These are phyloP conservation scores for Nepenthes gracilis DNA, from an alignment of 148 eudicot species.

Conservation along the genomic window DNA sequence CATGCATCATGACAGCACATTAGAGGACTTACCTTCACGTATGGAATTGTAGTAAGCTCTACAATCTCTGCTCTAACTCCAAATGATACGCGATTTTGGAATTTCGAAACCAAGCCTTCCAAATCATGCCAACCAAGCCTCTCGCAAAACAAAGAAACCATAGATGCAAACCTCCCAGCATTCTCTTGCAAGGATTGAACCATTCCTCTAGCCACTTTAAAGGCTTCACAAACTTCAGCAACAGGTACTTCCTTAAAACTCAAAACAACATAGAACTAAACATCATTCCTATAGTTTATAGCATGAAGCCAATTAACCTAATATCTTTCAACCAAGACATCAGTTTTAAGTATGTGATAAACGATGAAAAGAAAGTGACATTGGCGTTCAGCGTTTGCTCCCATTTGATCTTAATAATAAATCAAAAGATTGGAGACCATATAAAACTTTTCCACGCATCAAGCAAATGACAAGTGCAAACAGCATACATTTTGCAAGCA, in stretches of 20 bases:
- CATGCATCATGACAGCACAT: background rate
- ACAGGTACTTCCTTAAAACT: conserved; percentile 70
- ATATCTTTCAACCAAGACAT: background rate
- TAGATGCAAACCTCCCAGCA: conserved; percentile 98
- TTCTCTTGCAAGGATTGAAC: conserved; percentile 96
- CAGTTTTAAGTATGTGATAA: no score
- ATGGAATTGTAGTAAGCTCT: conserved; percentile 87
- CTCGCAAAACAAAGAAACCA: conserved; percentile 96
- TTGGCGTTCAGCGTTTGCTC: no score
- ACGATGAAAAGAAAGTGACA: no score
- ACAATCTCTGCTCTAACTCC: conserved; percentile 98
- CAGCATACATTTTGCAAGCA: no score
- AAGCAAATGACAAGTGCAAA: no score
- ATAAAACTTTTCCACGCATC: no score
- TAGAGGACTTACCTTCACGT: conserved; percentile 56
- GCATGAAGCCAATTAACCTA: background rate
- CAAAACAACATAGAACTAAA: conserved; percentile 8
- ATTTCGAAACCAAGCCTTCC: conserved; percentile 84
- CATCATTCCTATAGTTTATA: background rate
- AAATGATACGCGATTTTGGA: conserved; percentile 92
- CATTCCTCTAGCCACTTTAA: conserved; percentile 97
- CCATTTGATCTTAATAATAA: no score
- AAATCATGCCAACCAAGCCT: conserved; percentile 98
- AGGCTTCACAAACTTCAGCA: conserved; percentile 80
- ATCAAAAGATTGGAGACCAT: no score